Percentiles rank a stretch among this genome's conserved stretches.
Conservation (phyloP, 1,284 basidiomycete species). For the Mrakiaceae sp. region DNA sequence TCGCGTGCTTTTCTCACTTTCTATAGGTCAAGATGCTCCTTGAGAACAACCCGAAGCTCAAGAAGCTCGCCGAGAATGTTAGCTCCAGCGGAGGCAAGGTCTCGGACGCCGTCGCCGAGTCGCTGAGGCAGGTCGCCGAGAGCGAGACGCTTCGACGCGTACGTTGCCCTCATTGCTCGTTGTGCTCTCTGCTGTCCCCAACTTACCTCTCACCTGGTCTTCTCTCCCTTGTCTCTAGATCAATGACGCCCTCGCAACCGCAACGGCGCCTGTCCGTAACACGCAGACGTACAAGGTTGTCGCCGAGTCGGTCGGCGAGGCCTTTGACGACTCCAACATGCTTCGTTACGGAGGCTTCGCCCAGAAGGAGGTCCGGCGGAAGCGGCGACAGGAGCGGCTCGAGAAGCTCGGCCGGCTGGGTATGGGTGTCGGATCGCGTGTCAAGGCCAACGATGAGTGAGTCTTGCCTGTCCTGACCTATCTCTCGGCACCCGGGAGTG, state of each 20-base stretch:
- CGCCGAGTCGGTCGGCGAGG: constrained; percentile 78
- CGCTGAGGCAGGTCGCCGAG: constrained; percentile 85
- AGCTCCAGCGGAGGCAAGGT: constrained; percentile 81
- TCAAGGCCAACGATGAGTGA: constrained; percentile 66
- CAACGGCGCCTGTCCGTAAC: constrained; percentile 86
- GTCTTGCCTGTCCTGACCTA: constrained; percentile 29
- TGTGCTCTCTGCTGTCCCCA: not conserved
- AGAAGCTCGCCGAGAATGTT: constrained; percentile 82
- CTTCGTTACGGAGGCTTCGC: constrained; percentile 93
- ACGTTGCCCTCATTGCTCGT: not conserved
- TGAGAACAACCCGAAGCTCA: constrained; percentile 86
- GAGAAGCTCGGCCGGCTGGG: constrained; percentile 68
- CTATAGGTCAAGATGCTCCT: constrained; percentile 77
- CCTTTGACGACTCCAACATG: constrained; percentile 90
- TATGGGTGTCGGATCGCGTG: constrained; percentile 39
- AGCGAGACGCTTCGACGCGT: constrained; percentile 58
- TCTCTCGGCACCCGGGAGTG: constrained; percentile 17
- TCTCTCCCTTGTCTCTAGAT: constrained; percentile 41
- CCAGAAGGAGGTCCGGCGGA: constrained; percentile 81
- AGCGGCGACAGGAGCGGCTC: constrained; percentile 59
- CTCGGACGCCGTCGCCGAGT: constrained; percentile 82
- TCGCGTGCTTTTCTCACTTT: not conserved
- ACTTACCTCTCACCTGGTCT: not conserved
- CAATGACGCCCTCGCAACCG: constrained; percentile 62
- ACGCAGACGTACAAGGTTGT: constrained; percentile 90